Evolutionary conservation across 441 rosid genomes (phyloP), one percentile per base, ranked within the genome.

Genomic region (Bocquillonia castaneifolia): DNA sequence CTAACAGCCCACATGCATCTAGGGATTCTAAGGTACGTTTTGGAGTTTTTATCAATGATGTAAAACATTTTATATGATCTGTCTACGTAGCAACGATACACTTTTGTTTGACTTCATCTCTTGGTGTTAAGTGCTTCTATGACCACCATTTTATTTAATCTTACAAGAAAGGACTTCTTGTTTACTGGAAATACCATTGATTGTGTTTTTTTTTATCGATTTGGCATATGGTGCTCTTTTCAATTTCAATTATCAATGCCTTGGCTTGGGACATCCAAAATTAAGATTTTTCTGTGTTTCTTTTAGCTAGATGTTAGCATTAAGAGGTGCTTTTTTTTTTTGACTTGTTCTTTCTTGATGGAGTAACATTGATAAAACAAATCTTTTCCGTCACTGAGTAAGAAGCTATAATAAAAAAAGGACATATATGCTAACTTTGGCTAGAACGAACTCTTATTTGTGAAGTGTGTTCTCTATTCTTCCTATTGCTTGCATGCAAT

Each of bases 1-100:
- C 90, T 61, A 86, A 80, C 79, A 90, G 98, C 70, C 98, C 98
- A 13, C 88, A 82, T 64, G 89, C 80, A 71, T 75, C 76, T 70
- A 79, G 68, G 56, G 88, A 86, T 72, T 69, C 75, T 50, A 84
- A 74, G 80, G 98, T 90, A 87, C 13, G 82, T 60, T 2, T 63
- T 63, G 0, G 13, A 48, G 17, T 55, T 36, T 56, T 39, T 55
- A 44, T 48, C 7, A 10, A 28, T 71, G 22, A 56, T 56, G 57
- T 37, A 7, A 2, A 20, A 63, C 32, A 52, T 31, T 45, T 69
- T 53, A 69, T 69, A 28, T 39, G 9, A 22, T 67, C 58, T 56
- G 17, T 25, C n/a, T 18, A 56, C 22, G 6, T 55, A 39, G 50
- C 37, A 23, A 36, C 25, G 9, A 18, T 7, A 12, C 12, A 2